Evolutionary conservation across 1,284 basidiomycete genomes (phyloP).

Genomic region (Rhodotorula sp.): DNA sequence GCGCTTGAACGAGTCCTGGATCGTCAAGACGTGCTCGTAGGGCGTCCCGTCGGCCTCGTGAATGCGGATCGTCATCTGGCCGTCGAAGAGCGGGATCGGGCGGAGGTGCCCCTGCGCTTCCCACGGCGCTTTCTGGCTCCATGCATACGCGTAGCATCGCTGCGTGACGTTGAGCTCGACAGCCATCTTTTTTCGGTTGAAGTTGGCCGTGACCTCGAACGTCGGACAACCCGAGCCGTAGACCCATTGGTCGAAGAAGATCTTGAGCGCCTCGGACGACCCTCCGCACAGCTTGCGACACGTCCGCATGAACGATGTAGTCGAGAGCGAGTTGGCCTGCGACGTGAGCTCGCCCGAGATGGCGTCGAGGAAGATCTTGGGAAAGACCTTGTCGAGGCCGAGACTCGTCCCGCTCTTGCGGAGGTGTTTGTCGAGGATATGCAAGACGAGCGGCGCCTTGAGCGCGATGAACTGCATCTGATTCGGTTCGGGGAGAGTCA

Average conservation of each 20-base stretch:
- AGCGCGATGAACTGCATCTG: slow-evolving; percentile 85
- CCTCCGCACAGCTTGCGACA: slow-evolving; percentile 81
- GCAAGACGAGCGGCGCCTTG: slow-evolving; percentile 90
- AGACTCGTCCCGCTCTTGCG: slow-evolving; percentile 93
- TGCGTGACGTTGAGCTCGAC: slow-evolving; percentile 95
- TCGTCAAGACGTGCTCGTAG: slow-evolving; percentile 96
- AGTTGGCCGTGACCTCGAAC: slow-evolving; percentile 83
- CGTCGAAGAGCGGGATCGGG: slow-evolving; percentile 85
- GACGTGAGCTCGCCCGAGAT: slow-evolving; percentile 76
- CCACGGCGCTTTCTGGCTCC: slow-evolving; percentile 61
- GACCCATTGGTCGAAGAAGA: slow-evolving; percentile 97
- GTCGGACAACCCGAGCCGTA: slow-evolving; percentile 94
- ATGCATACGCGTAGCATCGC: slow-evolving; percentile 69
- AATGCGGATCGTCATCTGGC: slow-evolving; percentile 97
- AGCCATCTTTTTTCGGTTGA: slow-evolving; percentile 97
- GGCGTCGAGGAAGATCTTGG: slow-evolving; percentile 90
- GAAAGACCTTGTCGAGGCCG: slow-evolving; percentile 89
- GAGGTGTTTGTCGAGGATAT: slow-evolving; percentile 89
- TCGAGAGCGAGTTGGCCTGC: slow-evolving; percentile 65
- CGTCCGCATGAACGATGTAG: slow-evolving; percentile 82
- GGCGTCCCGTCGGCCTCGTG: slow-evolving; percentile 99
- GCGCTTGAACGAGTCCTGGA: slow-evolving; percentile 78
- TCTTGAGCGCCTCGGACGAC: slow-evolving; percentile 62
- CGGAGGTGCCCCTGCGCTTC: slow-evolving; percentile 63
- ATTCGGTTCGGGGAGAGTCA: slow-evolving; percentile 76